Percentiles rank a stretch among this genome's conserved stretches.
These are phyloP conservation scores for Platanthera guangdongensis DNA, from an alignment of 106 monocot species.

Conservation along the genomic window DNA sequence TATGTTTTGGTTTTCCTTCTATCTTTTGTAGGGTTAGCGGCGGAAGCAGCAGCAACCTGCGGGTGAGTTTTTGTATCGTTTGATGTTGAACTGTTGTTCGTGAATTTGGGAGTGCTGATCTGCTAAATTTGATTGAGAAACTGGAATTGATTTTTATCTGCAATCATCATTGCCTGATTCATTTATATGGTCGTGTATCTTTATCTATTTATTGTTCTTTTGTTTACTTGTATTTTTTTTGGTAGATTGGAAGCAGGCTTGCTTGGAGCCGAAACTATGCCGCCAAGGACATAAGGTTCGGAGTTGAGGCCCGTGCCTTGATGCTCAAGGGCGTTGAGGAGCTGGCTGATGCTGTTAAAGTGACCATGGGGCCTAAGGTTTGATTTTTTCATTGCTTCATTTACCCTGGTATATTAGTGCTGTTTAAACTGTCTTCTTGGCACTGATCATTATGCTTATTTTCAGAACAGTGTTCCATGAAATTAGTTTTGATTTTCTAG, in stretches of 20 bases:
- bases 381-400: background rate
- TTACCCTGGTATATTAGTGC: too few relatives aligned
- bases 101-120: background rate
- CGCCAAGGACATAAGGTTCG: constrained; percentile 36
- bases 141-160: background rate
- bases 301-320: constrained; percentile 37
- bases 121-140: background rate
- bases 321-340: constrained; percentile 45
- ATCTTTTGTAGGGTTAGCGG: constrained; percentile 11
- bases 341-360: constrained; percentile 41
- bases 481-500: too few relatives aligned
- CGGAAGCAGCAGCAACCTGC: constrained; percentile 19
- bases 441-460: background rate
- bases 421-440: too few relatives aligned
- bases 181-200: background rate
- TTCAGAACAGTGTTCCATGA: too few relatives aligned
- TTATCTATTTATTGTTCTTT: background rate
- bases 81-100: background rate
- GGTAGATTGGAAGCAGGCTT: constrained; percentile 24
- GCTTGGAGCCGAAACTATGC: constrained; percentile 45
- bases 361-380: constrained; percentile 50
- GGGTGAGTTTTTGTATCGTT: constrained; percentile 13
- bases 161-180: background rate
- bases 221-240: background rate
- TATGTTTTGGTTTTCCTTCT: constrained; percentile 6